Base-by-base conservation (phyloP, 2,329 filamentous ascomycete species). In the Xylariales sp. region DNA sequence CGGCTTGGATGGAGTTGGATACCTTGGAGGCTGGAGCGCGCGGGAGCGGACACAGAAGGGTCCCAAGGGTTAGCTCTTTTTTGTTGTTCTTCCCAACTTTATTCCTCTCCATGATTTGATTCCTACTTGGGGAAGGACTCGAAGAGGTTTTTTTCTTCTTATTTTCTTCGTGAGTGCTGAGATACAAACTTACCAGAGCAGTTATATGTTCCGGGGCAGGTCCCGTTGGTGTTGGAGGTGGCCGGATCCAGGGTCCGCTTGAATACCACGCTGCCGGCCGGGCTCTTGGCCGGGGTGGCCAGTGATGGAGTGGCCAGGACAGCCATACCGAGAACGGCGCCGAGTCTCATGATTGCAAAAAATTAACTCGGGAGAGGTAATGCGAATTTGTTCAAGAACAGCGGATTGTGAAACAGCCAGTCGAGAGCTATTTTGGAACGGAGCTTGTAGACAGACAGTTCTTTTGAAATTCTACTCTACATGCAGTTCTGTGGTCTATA, bases 1-100 rank as follows among this genome's bases (percentile, higher is more conserved):
- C 58, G 5, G 60, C 60, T 38, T 63, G 60, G 43, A 63, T 63
- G 12, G 56, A 52, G 5, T 38, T 60, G 28, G 60, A 62, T 5
- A 49, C 46, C 43, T 60, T 59, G 34, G 54, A 42, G 12, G 56
- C 57, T 60, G 33, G 33, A 18, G 29, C 19, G 24, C 38, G 42
- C 15, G 33, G 12, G 7, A 14, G 10, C 18, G 25, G n/a, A n/a
- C n/a, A n/a, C n/a, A 4, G 14, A 4, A 18, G 16, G 8, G 21
- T 29, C 10, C 18, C 31, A 15, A 13, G 31, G 14, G n/a, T 21
- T 34, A 35, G 5, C 15, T 7, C 29, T 19, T n/a, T 4, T n/a
- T n/a, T n/a, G n/a, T n/a, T n/a, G n/a, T n/a, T n/a, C n/a, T n/a
- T n/a, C n/a, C n/a, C n/a, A n/a, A n/a, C n/a, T n/a, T n/a, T n/a